phyloP scores from a whole-genome alignment of 208 protist genomes.

The Crithidia expoeki region DNA sequence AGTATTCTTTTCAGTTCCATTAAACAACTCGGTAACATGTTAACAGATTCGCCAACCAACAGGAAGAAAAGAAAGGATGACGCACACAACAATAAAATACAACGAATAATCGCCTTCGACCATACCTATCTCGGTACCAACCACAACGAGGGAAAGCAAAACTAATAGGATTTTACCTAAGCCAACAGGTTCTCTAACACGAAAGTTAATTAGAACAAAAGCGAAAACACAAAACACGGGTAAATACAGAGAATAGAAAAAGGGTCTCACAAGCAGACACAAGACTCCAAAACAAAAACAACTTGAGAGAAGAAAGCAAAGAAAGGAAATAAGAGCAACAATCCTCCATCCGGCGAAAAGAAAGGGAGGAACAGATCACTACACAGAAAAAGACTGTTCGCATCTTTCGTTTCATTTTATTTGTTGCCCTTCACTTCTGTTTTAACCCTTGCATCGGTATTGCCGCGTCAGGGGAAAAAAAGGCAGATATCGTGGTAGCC shows the following conservation, averaged over 20 bases:
- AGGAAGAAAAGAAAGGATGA: not conserved
- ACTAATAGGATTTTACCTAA: not conserved
- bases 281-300: not conserved
- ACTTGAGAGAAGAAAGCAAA: not conserved
- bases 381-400: too few relatives aligned
- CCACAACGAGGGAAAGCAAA: not conserved
- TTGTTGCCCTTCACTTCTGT: too few relatives aligned
- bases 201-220: not conserved
- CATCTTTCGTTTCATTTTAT: too few relatives aligned
- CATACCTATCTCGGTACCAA: not conserved
- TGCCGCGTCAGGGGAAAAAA: too few relatives aligned
- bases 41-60: slow-evolving; percentile 5
- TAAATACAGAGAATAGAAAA: slow-evolving; percentile 3
- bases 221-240: not conserved
- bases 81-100: not conserved
- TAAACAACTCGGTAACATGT: slow-evolving; percentile 10
- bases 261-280: slow-evolving; percentile 3
- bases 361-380: too few relatives aligned
- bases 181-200: not conserved
- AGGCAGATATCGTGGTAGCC: too few relatives aligned
- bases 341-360: not conserved
- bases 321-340: too few relatives aligned
- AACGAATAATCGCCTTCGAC: not conserved
- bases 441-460: too few relatives aligned
- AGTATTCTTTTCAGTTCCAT: not conserved